Base-by-base conservation (phyloP, 768 basidiomycete species). In the Astraeus odoratus region DNA sequence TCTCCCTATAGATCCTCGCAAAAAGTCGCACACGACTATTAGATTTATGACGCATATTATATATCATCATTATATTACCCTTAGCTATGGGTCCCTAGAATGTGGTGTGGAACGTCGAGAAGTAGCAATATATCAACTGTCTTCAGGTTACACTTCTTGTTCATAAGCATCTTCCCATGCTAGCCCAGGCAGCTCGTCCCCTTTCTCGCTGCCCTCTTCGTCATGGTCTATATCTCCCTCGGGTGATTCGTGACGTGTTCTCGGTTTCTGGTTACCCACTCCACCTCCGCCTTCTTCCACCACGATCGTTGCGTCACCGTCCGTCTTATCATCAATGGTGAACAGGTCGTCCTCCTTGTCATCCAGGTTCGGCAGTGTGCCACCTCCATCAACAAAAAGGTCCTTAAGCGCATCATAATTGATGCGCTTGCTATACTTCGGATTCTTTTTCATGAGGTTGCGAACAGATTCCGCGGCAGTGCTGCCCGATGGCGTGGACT, bases 331-430 rank as follows among this genome's bases (percentile, higher is more conserved):
- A 38, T 75, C 77, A 52, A 77, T 72, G 16, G 70, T 75, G 55
- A 80, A 81, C 31, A 82, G 60, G 44, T 73, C n/a, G n/a, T n/a
- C 68, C 23, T 68, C 69, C 49, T 71, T 69, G 33, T 70, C 74
- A 47, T 74, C 77, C 6, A 57, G 39, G 20, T 54, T 51, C 29
- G 58, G 46, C 39, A 44, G 29, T 15, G 52, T 47, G 35, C 48
- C 36, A 23, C 41, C 43, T 37, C 65, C 55, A 12, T 79, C 77
- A 23, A 75, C 68, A 59, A 94, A 89, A 9, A 95, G 73, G 45
- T 79, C 77, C 53, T 86, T 84, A 43, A 94, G 77, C 1, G 88
- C 90, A 53, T 88, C 85, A 60, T 95, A 96, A 61, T 96, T 96
- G 67, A 95, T 94, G 42, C 90, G 80, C 58, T 89, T 89, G 66